Conservation (phyloP, 495 filamentous ascomycete species). For the Usnea hakonensis region DNA sequence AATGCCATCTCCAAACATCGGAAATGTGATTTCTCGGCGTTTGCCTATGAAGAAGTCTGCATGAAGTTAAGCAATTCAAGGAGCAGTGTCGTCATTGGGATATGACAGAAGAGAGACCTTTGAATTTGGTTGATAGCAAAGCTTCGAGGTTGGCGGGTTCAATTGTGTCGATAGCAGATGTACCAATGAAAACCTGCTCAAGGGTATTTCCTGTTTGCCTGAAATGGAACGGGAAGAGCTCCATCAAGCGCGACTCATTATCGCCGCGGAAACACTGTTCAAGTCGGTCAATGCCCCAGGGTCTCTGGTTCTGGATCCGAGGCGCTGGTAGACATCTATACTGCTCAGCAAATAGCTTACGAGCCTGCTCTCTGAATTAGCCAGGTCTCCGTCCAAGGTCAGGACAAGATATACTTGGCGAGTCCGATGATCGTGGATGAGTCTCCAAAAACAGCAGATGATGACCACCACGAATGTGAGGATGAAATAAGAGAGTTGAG, state of each 20-base stretch:
- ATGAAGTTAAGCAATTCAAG: neutral
- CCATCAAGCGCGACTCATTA: conserved; percentile 24
- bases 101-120: conserved; percentile 7
- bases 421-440: neutral
- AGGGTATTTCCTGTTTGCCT: conserved; percentile 25
- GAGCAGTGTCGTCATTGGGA: neutral
- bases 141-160: conserved; percentile 31
- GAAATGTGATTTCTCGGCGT: conserved; percentile 41
- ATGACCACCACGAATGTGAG: neutral
- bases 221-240: conserved; percentile 27
- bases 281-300: conserved; percentile 30
- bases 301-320: conserved; percentile 27
- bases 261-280: conserved; percentile 25
- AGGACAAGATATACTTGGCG: conserved; percentile 2
- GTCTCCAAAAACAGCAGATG: neutral
- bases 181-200: conserved; percentile 21
- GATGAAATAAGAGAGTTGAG: neutral
- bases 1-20: conserved; percentile 58
- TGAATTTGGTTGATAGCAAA: conserved; percentile 40
- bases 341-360: conserved; percentile 13
- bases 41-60: conserved; percentile 51
- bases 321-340: conserved; percentile 28
- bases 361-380: neutral
- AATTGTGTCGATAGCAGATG: conserved; percentile 18
- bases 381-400: neutral